Base-by-base conservation (phyloP, 805 yeast genomes). In the Hagleromyces aurorensis region DNA sequence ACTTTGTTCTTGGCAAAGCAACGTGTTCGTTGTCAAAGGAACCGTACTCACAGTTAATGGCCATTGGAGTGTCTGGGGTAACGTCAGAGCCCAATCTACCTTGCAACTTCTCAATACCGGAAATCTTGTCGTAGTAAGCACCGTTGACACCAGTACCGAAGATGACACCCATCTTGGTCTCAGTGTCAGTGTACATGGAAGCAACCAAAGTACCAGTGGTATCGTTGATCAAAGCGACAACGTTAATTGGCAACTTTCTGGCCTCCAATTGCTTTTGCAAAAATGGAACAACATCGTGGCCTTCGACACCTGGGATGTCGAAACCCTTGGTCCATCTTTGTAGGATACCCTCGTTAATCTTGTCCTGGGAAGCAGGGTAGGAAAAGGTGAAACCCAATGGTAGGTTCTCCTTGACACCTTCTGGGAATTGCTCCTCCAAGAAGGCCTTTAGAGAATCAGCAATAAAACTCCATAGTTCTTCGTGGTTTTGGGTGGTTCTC, bases 271-370 rank as follows among this genome's bases (percentile, higher is more conserved):
- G 83, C 8, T 63, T 62, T 63, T 82, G 94, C 52, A 89, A 71
- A 84, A 87, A 69, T 40, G 94, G 93, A 30, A 82, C 95, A 37
- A 89, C 96, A 54, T 89, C 93, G 35, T 81, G 73, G 41, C 96
- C 96, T 65, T 89, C 97, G 34, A 89, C 96, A 36, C 79, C 84
- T 36, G 72, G 80, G 46, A 89, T 85, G 59, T 89, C 95, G 62
- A 83, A 89, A 43, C 97, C 98, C 66, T 89, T 89, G 40, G 97
- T 89, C 97, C 97, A 89, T 61, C 89, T 73, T 68, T 85, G 95
- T 54, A 89, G 71, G 33, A 80, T 55, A 59, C 97, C 98, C 45
- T 71, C 67, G 66, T 84, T 80, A 58, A 89, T 84, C 37, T 81
- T 80, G 44, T 65, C 57, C 63, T 89, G 98, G 23, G 80, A 65